These are phyloP conservation scores for Trichomonas vaginalis DNA, from an alignment of 208 protist genomes.

Conservation along the genomic window DNA sequence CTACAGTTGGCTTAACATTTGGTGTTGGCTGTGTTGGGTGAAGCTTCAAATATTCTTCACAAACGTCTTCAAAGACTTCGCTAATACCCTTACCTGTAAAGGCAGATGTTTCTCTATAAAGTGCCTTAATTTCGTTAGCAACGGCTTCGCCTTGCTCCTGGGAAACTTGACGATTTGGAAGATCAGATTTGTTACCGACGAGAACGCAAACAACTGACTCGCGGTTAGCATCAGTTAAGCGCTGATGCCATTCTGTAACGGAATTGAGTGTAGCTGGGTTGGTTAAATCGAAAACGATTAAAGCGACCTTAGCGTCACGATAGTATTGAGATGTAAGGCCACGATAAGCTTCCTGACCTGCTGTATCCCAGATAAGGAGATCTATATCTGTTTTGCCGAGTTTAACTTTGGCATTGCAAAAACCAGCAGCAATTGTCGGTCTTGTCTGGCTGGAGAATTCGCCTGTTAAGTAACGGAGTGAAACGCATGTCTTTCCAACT, in stretches of 20 bases:
- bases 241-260: neutral
- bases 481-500: neutral
- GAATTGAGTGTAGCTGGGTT: constrained; percentile 9
- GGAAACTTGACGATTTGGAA: neutral
- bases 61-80: constrained; percentile 15
- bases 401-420: constrained; percentile 15
- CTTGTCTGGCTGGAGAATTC: constrained; percentile 1
- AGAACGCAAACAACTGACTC: neutral
- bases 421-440: constrained; percentile 7
- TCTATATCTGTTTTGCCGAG: neutral
- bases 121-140: neutral
- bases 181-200: neutral
- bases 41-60: neutral
- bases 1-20: neutral
- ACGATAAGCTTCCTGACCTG: constrained; percentile 1
- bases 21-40: neutral
- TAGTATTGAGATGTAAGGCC: neutral
- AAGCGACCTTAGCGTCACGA: neutral
- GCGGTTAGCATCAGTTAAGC: neutral
- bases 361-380: constrained; percentile 11
- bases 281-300: constrained; percentile 9
- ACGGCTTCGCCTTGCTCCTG: neutral
- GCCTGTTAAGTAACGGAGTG: neutral
- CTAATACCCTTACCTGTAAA: neutral
- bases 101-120: neutral